Evolutionary conservation across 2,329 filamentous ascomycete species (phyloP), one percentile per base, ranked within the genome.

Genomic region (Epichloe bromicola): DNA sequence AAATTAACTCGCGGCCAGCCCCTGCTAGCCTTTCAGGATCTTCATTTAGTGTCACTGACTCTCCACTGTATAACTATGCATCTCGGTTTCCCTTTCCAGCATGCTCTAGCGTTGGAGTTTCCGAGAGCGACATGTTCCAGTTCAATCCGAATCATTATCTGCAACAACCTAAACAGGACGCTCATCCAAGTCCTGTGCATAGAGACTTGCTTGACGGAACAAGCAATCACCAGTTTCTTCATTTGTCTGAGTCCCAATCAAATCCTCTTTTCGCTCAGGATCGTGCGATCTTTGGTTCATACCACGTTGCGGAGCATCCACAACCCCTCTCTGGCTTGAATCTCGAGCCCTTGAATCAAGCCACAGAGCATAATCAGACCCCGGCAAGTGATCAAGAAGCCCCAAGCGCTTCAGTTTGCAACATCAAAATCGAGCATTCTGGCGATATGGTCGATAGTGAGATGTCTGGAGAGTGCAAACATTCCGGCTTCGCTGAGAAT

Each of bases 231-330:
- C 60, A 61, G 5, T 67, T 63, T 48, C 51, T 65, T 17, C 53
- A 57, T 10, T 54, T 64, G 11, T 48, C 66, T 15, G 61, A 62
- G 15, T 49, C 66, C 19, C 61, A 62, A 43, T 55, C 58, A 1
- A 67, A 67, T 36, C 63, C 66, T 11, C 58, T 68, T 19, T 62
- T 66, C 39, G 54, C 61, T 14, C 64, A 65, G 19, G 65, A 66
- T 8, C 58, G 60, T n/a, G 34, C 60, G 19, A 62, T 67, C 17
- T 52, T 64, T 41, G 58, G 54, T 38, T 48, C 64, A 5, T 63
- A 59, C 30, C 57, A 53, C 39, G 58, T 62, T 39, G 48, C 57
- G 37, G 55, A 58, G 3, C 46, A 57, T 5, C 56, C 49, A 33
- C 53, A 58, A 20, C 46, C 58, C 10, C 51, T 63, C 15, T 56